Evolutionary conservation across 371 early-diverging fungal species (phyloP).

Genomic region (Apophysomyces trapeziformis): DNA sequence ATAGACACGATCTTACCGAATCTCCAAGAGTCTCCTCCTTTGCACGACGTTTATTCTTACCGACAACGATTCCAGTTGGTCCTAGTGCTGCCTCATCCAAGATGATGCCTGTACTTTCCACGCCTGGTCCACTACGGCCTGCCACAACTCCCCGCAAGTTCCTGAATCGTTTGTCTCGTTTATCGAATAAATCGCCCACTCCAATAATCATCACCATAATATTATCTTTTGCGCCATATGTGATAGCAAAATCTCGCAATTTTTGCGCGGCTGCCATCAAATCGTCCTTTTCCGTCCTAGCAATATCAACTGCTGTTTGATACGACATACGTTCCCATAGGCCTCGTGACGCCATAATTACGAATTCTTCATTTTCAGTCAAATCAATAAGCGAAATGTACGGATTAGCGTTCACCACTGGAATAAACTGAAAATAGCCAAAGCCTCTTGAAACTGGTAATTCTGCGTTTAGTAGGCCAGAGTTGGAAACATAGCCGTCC

Average conservation of each 20-base stretch:
- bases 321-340: constrained; percentile 86
- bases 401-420: constrained; percentile 87
- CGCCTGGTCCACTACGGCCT: constrained; percentile 23
- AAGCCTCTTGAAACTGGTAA: constrained; percentile 80
- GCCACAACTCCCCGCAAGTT: constrained; percentile 32
- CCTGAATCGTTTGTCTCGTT: constrained; percentile 33
- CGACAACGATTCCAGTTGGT: constrained; percentile 17
- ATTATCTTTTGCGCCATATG: constrained; percentile 78
- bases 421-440: constrained; percentile 83
- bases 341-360: constrained; percentile 82
- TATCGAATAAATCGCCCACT: constrained; percentile 73
- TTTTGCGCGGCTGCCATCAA: constrained; percentile 81
- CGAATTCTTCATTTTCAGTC: constrained; percentile 86
- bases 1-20: constrained; percentile 34
- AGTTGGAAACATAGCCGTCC: constrained; percentile 80
- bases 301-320: constrained; percentile 85
- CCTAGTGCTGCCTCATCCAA: constrained; percentile 19
- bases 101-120: constrained; percentile 14
- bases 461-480: constrained; percentile 73
- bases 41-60: constrained; percentile 47
- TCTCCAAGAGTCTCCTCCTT: constrained; percentile 59
- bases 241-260: constrained; percentile 85
- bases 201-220: constrained; percentile 88
- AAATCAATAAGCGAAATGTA: constrained; percentile 73
- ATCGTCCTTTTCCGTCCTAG: constrained; percentile 74